Evolutionary conservation across 169 alveolate genomes (phyloP).

Genomic region (Eimeria necatrix): DNA sequence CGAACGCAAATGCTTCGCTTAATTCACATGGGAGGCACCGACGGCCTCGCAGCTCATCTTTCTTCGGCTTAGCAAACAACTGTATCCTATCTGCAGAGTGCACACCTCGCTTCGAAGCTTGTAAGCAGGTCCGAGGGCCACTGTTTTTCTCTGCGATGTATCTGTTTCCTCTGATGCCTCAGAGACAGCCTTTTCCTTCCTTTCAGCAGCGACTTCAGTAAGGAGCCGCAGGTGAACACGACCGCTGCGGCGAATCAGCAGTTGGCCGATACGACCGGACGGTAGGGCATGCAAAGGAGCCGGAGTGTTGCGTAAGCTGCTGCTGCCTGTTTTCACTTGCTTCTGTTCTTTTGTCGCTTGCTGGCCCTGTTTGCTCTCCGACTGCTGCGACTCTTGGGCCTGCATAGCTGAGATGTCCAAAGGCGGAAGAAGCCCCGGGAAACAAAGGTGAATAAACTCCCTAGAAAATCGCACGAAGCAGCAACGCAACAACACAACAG

Average conservation of each 20-base stretch:
- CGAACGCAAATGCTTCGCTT: background rate
- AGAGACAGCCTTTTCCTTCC: background rate
- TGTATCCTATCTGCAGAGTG: background rate
- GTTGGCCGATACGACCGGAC: conserved; percentile 72
- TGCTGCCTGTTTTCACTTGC: background rate
- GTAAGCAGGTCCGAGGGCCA: background rate
- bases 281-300: conserved; percentile 71
- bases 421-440: conserved; percentile 71
- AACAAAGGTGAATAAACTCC: conserved; percentile 73
- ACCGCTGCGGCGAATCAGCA: conserved; percentile 78
- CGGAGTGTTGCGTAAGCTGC: conserved; percentile 1
- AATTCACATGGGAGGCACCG: too few relatives aligned
- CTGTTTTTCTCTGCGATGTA: background rate
- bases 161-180: background rate
- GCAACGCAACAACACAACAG: background rate
- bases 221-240: conserved; percentile 78
- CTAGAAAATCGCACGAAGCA: conserved; percentile 17
- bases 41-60: too few relatives aligned
- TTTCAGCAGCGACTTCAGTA: background rate
- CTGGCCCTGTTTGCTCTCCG: background rate
- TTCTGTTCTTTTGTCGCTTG: background rate
- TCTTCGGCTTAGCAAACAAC: too few relatives aligned
- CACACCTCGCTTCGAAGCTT: conserved; percentile 7
- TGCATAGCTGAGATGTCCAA: conserved; percentile 73
- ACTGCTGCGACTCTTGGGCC: conserved; percentile 51